Percentiles rank a stretch among this genome's conserved stretches.
Conservation (phyloP, 768 basidiomycete species). For the Wakefieldia striispora region DNA sequence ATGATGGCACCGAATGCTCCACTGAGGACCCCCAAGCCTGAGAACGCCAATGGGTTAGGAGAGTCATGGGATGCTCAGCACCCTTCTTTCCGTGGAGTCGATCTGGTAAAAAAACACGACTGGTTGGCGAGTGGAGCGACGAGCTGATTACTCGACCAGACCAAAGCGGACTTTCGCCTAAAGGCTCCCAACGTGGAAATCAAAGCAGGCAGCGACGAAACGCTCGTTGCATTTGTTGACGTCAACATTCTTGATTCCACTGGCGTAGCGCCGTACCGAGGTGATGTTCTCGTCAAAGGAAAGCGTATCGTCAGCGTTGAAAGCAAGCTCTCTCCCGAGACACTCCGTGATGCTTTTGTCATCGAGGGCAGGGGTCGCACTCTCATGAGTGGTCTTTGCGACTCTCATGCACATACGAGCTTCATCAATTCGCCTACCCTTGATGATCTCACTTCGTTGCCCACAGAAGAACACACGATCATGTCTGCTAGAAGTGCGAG, state of each 20-base stretch:
- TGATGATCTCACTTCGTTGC: constrained; percentile 29
- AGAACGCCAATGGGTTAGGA: constrained; percentile 20
- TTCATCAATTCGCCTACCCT: constrained; percentile 33
- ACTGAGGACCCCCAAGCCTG: neutral
- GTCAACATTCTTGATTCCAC: constrained; percentile 38
- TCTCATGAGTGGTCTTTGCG: constrained; percentile 37
- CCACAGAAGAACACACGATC: constrained; percentile 34
- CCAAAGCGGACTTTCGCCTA: constrained; percentile 19
- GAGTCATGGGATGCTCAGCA: constrained; percentile 21
- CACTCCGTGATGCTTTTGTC: constrained; percentile 19
- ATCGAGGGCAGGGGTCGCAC: constrained; percentile 34
- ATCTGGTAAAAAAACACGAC: constrained; percentile 16
- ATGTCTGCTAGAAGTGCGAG: constrained; percentile 29
- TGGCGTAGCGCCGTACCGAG: constrained; percentile 30
- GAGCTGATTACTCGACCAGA: constrained; percentile 7
- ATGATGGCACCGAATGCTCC: constrained; percentile 16
- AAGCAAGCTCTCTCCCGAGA: constrained; percentile 17
- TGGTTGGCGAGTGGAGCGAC: neutral
- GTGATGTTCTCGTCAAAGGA: constrained; percentile 35
- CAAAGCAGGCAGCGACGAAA: constrained; percentile 18
- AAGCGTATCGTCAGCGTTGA: constrained; percentile 31
- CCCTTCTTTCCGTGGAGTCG: constrained; percentile 22
- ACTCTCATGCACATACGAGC: constrained; percentile 34
- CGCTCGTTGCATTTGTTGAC: constrained; percentile 23
- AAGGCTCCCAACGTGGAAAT: constrained; percentile 27